phyloP scores from a whole-genome alignment of 345 rosid species.

The Aquilaria malaccensis region DNA sequence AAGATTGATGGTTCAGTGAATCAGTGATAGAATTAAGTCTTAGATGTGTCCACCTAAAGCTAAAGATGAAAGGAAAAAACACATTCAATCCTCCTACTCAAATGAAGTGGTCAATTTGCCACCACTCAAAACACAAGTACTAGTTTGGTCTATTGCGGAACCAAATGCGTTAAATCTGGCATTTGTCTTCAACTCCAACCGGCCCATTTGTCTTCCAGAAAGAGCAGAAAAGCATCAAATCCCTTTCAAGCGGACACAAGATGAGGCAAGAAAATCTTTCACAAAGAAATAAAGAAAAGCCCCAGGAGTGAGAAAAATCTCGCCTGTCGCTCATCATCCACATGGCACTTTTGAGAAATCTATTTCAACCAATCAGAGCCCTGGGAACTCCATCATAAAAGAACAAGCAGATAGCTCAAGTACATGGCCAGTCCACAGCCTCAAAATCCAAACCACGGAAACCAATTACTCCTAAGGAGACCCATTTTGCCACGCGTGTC shows the following conservation, averaged over 20 bases:
- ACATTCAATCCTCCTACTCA: no score
- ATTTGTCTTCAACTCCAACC: no score
- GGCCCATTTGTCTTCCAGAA: no score
- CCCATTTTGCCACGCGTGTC: constrained; percentile 66
- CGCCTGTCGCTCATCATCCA: constrained; percentile 19
- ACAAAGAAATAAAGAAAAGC: neutral
- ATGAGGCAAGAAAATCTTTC: constrained; percentile 4
- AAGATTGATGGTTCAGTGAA: no score
- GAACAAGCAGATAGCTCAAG: constrained; percentile 29
- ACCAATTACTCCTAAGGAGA: constrained; percentile 13
- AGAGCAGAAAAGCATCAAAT: constrained; percentile 11
- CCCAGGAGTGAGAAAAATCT: constrained; percentile 3
- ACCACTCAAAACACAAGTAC: no score
- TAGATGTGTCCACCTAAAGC: no score
- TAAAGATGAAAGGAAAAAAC: no score
- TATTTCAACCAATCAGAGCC: constrained; percentile 47
- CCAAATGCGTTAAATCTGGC: no score
- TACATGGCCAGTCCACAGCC: neutral
- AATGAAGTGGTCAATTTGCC: no score
- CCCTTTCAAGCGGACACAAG: constrained; percentile 11
- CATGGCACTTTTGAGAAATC: constrained; percentile 30
- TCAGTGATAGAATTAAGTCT: no score
- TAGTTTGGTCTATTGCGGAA: no score
- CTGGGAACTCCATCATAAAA: constrained; percentile 31
- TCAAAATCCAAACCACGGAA: constrained; percentile 1